Evolutionary conservation across 2,329 filamentous ascomycete genomes (phyloP), one percentile per base, ranked within the genome.

Genomic region (Cercospora sp.): DNA sequence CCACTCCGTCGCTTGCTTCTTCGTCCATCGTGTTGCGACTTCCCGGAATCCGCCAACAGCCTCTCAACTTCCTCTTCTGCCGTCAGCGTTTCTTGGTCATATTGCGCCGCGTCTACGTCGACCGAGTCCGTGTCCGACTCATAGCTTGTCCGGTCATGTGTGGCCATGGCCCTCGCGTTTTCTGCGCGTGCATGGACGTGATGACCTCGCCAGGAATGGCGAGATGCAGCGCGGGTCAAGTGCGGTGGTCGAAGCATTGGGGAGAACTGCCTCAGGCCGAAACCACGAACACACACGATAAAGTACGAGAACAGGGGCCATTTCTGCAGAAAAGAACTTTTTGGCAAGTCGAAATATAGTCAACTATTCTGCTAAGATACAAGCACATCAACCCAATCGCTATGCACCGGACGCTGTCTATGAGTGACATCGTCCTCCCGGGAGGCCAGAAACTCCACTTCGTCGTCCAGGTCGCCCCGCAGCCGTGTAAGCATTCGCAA

Each of bases 31-130:
- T 20, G 18, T 60, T 26, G 30, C 33, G 3, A 72, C 42, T 75
- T 74, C 63, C 2, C 67, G 42, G 16, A 76, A 72, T 26, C 76
- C 74, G 30, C 76, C 74, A 84, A 72, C 40, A 84, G 71, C 58
- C 77, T 73, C 72, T 84, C 82, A 45, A 80, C 78, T 73, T 84
- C 82, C 62, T 84, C 82, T 69, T 84, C 82, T 9, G 80, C 80
- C 28, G 80, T 78, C n/a, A 83, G 68, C 8, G 82, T 78, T 42
- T 81, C 79, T 33, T 77, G 75, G 60, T 82, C 81, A 61, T 75
- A 66, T 69, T 42, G 62, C 51, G 58, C 55, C 57, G 63, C 62
- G n/a, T 68, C 45, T 33, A 26, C 60, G 26, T 63, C 53, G 16
- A 31, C 36, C 12, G 62, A 64, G 8, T 64, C 66, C 30, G 30